Percentiles rank a stretch among this genome's conserved stretches.
These are phyloP conservation scores for Botrytis squamosa DNA, from an alignment of 2,329 filamentous ascomycete genomes.

Conservation along the genomic window DNA sequence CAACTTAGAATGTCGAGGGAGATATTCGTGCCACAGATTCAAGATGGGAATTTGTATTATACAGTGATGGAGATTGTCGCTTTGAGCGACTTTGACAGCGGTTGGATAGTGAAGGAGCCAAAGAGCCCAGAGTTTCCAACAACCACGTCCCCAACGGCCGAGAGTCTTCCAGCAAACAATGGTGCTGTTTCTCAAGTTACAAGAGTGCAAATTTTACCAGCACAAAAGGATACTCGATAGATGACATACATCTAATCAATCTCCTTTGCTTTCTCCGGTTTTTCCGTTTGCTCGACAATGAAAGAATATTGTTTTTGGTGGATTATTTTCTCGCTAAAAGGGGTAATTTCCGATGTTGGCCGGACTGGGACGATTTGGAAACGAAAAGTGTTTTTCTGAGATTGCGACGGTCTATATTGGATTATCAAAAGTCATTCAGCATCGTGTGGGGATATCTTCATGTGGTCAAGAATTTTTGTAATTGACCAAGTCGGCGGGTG, in stretches of 20 bases:
- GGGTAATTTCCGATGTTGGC: neutral
- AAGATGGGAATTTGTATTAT: slow-evolving; percentile 49
- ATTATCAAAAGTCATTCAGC: neutral
- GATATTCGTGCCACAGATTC: slow-evolving; percentile 47
- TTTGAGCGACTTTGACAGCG: slow-evolving; percentile 34
- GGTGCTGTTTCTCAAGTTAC: slow-evolving; percentile 16
- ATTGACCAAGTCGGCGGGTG: too few relatives aligned
- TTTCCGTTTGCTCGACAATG: neutral
- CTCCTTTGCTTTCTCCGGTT: neutral
- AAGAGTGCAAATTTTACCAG: neutral
- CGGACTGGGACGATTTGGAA: neutral
- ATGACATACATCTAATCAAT: neutral
- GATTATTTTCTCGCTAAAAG: neutral
- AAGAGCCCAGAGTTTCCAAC: slow-evolving; percentile 28
- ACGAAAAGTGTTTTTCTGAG: neutral
- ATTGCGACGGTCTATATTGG: neutral
- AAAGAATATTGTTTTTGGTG: neutral
- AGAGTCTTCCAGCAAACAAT: slow-evolving; percentile 27
- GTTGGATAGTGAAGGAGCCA: slow-evolving; percentile 35
- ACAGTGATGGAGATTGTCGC: slow-evolving; percentile 48
- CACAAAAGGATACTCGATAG: neutral
- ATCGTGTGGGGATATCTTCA: neutral
- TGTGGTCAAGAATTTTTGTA: neutral
- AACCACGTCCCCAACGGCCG: slow-evolving; percentile 29
- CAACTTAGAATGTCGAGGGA: slow-evolving; percentile 41